A percentile compares a stretch with the other conserved stretches of the same genome.
These are phyloP conservation scores for Whalleya microplaca DNA, from an alignment of 2,329 filamentous ascomycete genomes.

Conservation along the genomic window DNA sequence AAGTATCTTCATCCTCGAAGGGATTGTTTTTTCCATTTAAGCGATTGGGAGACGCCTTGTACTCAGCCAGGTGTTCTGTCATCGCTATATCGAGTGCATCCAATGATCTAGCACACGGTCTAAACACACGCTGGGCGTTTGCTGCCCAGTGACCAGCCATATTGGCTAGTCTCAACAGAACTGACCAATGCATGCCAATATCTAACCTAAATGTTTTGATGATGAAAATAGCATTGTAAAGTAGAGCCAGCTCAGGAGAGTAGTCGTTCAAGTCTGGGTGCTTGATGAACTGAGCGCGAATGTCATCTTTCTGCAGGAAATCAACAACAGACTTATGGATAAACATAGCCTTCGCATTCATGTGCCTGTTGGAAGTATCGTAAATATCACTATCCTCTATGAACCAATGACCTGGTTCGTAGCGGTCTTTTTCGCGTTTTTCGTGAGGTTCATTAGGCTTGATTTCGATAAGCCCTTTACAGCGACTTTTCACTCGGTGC, in stretches of 20 bases:
- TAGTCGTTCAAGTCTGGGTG: neutral
- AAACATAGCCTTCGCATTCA: conserved; percentile 4
- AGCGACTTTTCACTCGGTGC: conserved; percentile 20
- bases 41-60: no score
- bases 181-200: no score
- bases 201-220: conserved; percentile 7
- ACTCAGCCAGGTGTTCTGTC: no score
- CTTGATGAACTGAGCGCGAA: conserved; percentile 7
- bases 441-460: no score
- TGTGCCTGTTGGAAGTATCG: neutral
- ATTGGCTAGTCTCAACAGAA: neutral
- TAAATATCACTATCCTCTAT: no score
- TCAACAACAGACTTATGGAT: conserved; percentile 26
- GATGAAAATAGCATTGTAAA: conserved; percentile 17
- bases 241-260: neutral
- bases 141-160: no score
- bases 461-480: conserved; percentile 22
- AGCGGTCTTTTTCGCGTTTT: no score
- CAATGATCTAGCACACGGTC: neutral
- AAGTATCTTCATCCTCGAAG: no score
- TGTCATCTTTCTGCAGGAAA: conserved; percentile 8
- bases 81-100: no score
- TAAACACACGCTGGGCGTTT: no score
- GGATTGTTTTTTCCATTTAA: no score
- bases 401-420: no score